These are phyloP conservation scores for Paraphoma sp. DNA, from an alignment of 2,329 filamentous ascomycete species.

Conservation along the genomic window DNA sequence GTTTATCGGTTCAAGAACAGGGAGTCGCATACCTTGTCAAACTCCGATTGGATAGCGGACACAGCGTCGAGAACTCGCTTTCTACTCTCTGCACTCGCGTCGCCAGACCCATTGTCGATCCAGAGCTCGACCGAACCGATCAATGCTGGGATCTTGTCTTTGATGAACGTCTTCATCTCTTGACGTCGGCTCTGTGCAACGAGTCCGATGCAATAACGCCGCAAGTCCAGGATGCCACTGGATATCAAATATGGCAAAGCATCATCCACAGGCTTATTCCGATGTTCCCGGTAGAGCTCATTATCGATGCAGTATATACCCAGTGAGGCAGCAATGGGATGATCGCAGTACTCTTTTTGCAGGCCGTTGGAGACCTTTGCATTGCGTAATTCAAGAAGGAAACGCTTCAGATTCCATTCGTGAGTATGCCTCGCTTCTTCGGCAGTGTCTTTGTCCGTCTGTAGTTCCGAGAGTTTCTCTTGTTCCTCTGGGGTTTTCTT, in stretches of 20 bases:
- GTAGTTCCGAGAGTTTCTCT: conserved; percentile 17
- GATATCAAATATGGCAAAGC: conserved; percentile 46
- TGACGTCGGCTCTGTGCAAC: conserved; percentile 53
- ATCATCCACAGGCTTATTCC: conserved; percentile 26
- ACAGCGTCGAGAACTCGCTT: conserved; percentile 42
- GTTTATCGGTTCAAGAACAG: neutral
- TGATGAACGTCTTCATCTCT: conserved; percentile 48
- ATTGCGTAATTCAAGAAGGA: conserved; percentile 51
- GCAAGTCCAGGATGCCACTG: conserved; percentile 53
- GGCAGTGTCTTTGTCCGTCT: conserved; percentile 5
- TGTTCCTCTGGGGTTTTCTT: too few relatives aligned
- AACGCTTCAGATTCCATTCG: conserved; percentile 36
- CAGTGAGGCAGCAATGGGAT: conserved; percentile 28
- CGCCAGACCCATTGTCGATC: conserved; percentile 53
- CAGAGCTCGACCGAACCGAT: conserved; percentile 53
- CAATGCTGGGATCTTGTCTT: conserved; percentile 51
- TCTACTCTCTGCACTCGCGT: conserved; percentile 47
- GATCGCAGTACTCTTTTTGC: conserved; percentile 30
- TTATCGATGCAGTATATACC: conserved; percentile 57
- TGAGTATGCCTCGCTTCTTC: conserved; percentile 13
- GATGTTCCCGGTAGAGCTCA: conserved; percentile 50
- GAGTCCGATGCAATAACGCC: conserved; percentile 55
- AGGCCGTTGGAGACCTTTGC: conserved; percentile 40
- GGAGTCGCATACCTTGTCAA: conserved; percentile 41
- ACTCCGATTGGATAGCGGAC: conserved; percentile 36